Evolutionary conservation across 148 eudicot species (phyloP), one percentile per base, ranked within the genome.

Genomic region (Rhododendron williamsianum): DNA sequence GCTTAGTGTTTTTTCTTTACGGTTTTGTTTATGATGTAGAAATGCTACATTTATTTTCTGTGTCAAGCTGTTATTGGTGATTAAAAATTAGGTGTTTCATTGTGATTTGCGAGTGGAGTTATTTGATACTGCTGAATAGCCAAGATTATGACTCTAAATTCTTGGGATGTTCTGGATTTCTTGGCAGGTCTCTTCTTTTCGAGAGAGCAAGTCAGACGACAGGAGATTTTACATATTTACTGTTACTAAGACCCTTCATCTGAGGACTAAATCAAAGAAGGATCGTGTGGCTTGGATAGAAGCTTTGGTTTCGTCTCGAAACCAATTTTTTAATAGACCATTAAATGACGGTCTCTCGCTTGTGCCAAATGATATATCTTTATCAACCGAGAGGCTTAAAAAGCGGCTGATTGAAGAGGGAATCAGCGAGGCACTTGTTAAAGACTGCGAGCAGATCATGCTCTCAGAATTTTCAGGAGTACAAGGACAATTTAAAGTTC

Each of bases 401-500:
- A 88, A 88, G n/a, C 94, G 98, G 15, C 87, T 97, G 92, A 88
- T 89, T 71, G 98, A 95, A 41, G 96, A 90, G 58, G 99, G 98
- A 38, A 89, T 91, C 81, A 86, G 88, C 81, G 98, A 97, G 84
- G 89, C 83, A n/a, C 93, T 95, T 71, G 93, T 95, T 52, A 91
- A 93, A 72, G 99, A 97, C 60, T 95, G 98, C 73, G 99, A 97
- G 89, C 91, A 93, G 94, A 95, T 97, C 73, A 92, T 97, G 98
- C 92, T 92, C 36, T 91, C 98, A 0, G 98, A 97, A 81, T 92
- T 97, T 85, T 91, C 94, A 0, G 92, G 87, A 82, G 27, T 97
- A 82, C 92, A 93, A 85, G 93, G 91, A 56, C 95, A 93, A 82
- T 82, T 92, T 58, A 93, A 91, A 91, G 88, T 86, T 89, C 94